Evolutionary conservation across 2,329 filamentous ascomycete species (phyloP).

Genomic region (Meredithiella fracta): DNA sequence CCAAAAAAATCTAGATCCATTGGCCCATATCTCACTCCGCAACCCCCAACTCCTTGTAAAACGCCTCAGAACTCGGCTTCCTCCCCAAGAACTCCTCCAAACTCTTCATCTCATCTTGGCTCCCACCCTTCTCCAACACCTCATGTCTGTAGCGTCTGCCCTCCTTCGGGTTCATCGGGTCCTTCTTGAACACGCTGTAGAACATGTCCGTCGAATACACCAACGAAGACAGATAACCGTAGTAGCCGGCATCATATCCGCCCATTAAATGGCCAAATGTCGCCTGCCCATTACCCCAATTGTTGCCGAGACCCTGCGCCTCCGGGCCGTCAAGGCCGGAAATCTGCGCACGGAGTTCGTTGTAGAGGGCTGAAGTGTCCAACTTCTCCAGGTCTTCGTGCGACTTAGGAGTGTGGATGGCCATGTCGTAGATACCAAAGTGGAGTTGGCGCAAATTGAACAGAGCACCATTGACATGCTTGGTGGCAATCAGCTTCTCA

Average conservation of each 20-base stretch:
- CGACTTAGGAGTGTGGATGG: conserved; percentile 52
- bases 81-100: conserved; percentile 63
- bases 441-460: conserved; percentile 66
- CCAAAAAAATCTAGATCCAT: background rate
- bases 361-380: conserved; percentile 52
- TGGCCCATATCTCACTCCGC: background rate
- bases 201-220: conserved; percentile 83
- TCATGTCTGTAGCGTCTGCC: conserved; percentile 63
- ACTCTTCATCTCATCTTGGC: conserved; percentile 65
- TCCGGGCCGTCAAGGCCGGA: conserved; percentile 60
- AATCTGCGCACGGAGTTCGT: conserved; percentile 55
- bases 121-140: conserved; percentile 61
- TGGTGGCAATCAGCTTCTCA: conserved; percentile 55
- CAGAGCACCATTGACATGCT: conserved; percentile 65
- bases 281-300: conserved; percentile 63
- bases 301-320: conserved; percentile 24
- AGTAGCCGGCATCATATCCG: conserved; percentile 75
- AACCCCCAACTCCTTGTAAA: conserved; percentile 59
- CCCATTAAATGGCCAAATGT: conserved; percentile 72
- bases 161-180: conserved; percentile 61
- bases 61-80: conserved; percentile 60
- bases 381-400: conserved; percentile 52
- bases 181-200: conserved; percentile 57
- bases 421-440: conserved; percentile 75
- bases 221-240: conserved; percentile 56